Conservation (phyloP, 768 basidiomycete genomes). For the Kwoniella shandongensis region DNA sequence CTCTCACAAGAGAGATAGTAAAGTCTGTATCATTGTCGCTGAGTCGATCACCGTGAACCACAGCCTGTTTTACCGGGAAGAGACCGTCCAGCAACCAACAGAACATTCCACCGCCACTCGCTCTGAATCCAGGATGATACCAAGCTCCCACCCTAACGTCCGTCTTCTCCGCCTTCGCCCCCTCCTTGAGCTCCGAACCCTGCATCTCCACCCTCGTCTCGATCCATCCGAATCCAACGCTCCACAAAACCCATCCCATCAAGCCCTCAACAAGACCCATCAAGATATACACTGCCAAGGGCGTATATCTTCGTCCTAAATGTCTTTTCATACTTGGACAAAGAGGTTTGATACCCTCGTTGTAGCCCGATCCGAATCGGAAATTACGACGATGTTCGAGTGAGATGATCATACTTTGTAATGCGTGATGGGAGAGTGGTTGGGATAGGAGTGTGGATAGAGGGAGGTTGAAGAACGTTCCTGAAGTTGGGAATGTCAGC, state of each 20-base stretch:
- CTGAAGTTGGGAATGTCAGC: conserved; percentile 2
- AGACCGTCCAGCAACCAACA: background rate
- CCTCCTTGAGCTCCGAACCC: background rate
- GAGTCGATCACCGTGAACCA: too few relatives aligned
- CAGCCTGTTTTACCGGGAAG: too few relatives aligned
- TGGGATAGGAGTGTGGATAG: background rate
- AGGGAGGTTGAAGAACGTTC: conserved; percentile 12
- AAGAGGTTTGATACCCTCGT: conserved; percentile 4
- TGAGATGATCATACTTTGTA: conserved; percentile 9
- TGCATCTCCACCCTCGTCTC: background rate
- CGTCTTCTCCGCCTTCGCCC: background rate
- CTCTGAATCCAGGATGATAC: conserved; percentile 14
- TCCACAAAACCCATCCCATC: conserved; percentile 3
- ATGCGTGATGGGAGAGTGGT: conserved; percentile 12
- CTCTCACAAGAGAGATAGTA: background rate
- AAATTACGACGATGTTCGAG: conserved; percentile 17
- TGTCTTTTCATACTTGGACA: background rate
- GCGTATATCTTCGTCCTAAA: conserved; percentile 3
- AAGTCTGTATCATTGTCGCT: too few relatives aligned
- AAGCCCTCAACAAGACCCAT: background rate
- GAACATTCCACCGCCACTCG: background rate
- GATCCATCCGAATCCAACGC: conserved; percentile 5
- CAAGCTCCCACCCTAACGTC: background rate
- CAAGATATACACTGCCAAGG: conserved; percentile 8
- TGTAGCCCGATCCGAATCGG: conserved; percentile 19